Evolutionary conservation across 768 basidiomycete genomes (phyloP).

Genomic region (Rhizopogon rudus): DNA sequence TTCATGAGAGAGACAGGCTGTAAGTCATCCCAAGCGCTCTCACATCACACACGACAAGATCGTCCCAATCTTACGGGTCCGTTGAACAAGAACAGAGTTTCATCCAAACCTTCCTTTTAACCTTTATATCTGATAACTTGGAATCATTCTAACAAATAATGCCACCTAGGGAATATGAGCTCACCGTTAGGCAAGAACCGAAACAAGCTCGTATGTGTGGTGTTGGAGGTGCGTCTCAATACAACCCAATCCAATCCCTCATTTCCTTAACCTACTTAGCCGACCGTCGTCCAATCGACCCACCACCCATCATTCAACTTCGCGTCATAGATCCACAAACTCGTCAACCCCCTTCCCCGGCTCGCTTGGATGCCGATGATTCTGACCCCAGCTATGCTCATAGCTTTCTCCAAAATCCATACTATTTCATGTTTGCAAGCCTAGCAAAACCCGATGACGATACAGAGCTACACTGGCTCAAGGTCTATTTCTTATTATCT

Average conservation of each 20-base stretch:
- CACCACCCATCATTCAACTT: slow-evolving; percentile 94
- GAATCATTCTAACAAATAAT: not conserved
- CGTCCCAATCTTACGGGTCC: slow-evolving; percentile 9
- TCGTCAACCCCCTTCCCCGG: slow-evolving; percentile 24
- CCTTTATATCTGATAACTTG: slow-evolving; percentile 11
- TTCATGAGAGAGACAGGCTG: slow-evolving; percentile 33
- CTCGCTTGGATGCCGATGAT: slow-evolving; percentile 27
- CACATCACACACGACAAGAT: slow-evolving; percentile 11
- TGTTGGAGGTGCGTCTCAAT: slow-evolving; percentile 70
- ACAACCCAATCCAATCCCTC: not conserved
- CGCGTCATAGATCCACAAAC: slow-evolving; percentile 69
- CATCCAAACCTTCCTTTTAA: slow-evolving; percentile 1
- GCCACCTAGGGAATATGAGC: slow-evolving; percentile 68
- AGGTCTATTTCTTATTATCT: slow-evolving; percentile 36
- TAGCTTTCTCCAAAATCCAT: slow-evolving; percentile 82
- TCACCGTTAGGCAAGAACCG: slow-evolving; percentile 85
- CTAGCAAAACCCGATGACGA: slow-evolving; percentile 88
- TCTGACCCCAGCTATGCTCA: slow-evolving; percentile 41
- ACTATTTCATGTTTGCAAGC: slow-evolving; percentile 94
- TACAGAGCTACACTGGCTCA: slow-evolving; percentile 82
- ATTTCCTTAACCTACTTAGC: slow-evolving; percentile 37
- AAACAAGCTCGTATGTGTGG: slow-evolving; percentile 91
- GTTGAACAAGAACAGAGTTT: slow-evolving; percentile 1
- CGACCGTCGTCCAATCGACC: slow-evolving; percentile 95
- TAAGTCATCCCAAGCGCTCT: slow-evolving; percentile 17